A percentile compares a stretch with the other conserved stretches of the same genome.
Evolutionary conservation across 352 stramenopile genomes (phyloP).

Genomic region (Globisporangium cystogenes): DNA sequence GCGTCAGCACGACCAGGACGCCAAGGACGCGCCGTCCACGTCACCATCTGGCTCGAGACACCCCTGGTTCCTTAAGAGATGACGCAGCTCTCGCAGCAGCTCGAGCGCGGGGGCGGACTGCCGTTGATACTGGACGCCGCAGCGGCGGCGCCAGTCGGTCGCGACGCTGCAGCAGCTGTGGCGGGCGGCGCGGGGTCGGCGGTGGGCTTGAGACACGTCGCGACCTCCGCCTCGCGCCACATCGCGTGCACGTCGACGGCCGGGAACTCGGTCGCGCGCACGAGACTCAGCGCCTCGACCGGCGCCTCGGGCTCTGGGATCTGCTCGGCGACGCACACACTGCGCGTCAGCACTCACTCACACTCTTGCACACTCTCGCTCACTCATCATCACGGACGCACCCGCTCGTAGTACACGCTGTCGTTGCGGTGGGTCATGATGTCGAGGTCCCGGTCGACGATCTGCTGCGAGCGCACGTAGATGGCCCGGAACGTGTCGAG

Average conservation of each 20-base stretch:
- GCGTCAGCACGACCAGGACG: too few relatives aligned
- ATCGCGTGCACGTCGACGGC: slow-evolving; percentile 24
- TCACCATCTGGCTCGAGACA: too few relatives aligned
- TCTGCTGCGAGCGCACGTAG: slow-evolving; percentile 53
- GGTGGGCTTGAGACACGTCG: slow-evolving; percentile 29
- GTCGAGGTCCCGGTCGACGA: slow-evolving; percentile 61
- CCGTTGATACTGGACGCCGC: background rate
- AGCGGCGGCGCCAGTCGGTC: too few relatives aligned
- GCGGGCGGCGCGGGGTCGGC: background rate
- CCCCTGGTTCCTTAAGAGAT: slow-evolving; percentile 36
- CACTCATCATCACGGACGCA: slow-evolving; percentile 13
- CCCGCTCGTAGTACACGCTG: slow-evolving; percentile 63
- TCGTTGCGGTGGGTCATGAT: slow-evolving; percentile 67
- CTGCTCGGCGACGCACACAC: slow-evolving; percentile 8
- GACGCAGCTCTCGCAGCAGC: slow-evolving; percentile 39
- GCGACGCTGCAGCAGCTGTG: background rate
- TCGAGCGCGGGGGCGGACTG: slow-evolving; percentile 7
- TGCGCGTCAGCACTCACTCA: too few relatives aligned
- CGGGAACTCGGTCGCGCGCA: slow-evolving; percentile 35
- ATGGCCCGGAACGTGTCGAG: slow-evolving; percentile 28
- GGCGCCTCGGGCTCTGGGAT: slow-evolving; percentile 39
- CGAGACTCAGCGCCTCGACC: slow-evolving; percentile 42
- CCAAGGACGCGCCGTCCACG: too few relatives aligned
- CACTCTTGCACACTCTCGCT: background rate
- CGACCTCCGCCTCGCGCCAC: slow-evolving; percentile 45